Conservation (phyloP, 208 protist species). For the Crithidia fasciculata region DNA sequence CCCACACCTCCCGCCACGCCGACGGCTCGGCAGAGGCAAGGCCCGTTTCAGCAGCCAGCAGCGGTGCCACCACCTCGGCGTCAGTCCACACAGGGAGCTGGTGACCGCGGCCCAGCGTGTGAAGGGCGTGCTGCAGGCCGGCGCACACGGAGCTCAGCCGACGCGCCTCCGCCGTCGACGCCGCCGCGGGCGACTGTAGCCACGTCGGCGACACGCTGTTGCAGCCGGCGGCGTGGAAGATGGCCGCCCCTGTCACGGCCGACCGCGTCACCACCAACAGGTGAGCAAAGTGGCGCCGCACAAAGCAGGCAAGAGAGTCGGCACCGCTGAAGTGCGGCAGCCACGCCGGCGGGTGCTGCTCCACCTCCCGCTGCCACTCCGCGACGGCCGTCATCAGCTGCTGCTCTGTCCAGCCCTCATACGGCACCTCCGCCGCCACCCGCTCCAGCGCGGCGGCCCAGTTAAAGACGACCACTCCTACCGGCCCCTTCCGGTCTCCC, state of each 20-base stretch:
- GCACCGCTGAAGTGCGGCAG: conserved; percentile 10
- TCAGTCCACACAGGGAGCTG: conserved; percentile 74
- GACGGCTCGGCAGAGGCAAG: conserved; percentile 18
- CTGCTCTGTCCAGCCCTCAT: conserved; percentile 69
- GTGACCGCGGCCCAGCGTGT: conserved; percentile 50
- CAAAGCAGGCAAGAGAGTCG: conserved; percentile 39
- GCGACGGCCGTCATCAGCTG: conserved; percentile 40
- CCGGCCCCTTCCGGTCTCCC: neutral
- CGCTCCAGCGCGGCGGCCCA: conserved; percentile 47
- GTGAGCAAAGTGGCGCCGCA: conserved; percentile 44
- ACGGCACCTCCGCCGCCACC: conserved; percentile 47
- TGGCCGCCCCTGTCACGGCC: conserved; percentile 41
- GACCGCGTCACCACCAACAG: conserved; percentile 66
- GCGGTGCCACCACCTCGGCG: conserved; percentile 39
- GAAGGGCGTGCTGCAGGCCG: conserved; percentile 46
- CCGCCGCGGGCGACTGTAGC: neutral
- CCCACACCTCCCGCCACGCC: conserved; percentile 19
- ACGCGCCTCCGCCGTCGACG: neutral
- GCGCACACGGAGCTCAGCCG: neutral
- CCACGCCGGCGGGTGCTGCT: conserved; percentile 9
- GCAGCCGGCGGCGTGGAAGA: conserved; percentile 41
- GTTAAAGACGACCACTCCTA: conserved; percentile 41
- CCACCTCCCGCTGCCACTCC: conserved; percentile 25
- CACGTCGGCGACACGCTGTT: conserved; percentile 40
- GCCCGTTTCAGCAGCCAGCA: conserved; percentile 25